Conservation (phyloP, 257 asterid genomes). For the Solanum chiquidenum region DNA sequence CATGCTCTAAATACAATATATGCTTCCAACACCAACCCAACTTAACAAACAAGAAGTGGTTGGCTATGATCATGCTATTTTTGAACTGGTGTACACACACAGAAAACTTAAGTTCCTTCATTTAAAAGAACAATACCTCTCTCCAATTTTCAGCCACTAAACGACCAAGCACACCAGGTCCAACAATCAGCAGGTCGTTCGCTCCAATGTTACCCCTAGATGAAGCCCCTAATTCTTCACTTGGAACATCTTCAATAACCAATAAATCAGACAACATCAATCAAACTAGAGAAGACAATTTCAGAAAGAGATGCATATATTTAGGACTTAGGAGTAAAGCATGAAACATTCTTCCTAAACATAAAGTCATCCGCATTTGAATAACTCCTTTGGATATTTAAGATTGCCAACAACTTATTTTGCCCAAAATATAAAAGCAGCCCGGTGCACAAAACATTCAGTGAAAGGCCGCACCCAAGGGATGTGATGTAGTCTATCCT, state of each 20-base stretch:
- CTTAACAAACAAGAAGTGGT: background rate
- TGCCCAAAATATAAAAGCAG: background rate
- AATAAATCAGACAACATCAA: background rate
- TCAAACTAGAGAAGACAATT: background rate
- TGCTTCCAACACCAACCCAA: background rate
- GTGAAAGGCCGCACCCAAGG: background rate
- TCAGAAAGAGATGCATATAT: background rate
- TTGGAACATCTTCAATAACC: constrained; percentile 32
- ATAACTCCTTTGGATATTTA: background rate
- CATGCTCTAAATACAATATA: background rate
- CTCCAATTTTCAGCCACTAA: constrained; percentile 88
- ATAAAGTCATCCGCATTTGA: background rate
- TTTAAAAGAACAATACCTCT: constrained; percentile 34
- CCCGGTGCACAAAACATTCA: background rate
- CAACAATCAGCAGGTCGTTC: constrained; percentile 77
- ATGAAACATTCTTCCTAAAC: background rate
- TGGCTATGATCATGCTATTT: background rate
- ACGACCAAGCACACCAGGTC: constrained; percentile 97
- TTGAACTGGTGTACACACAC: background rate
- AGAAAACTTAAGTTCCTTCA: background rate
- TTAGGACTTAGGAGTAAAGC: background rate
- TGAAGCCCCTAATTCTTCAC: constrained; percentile 35
- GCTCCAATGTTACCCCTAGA: constrained; percentile 46
- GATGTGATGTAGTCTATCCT: background rate
- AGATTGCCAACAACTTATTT: background rate